A percentile compares a stretch with the other conserved stretches of the same genome.
Evolutionary conservation across 805 yeast genomes (phyloP).

Genomic region (Naumovozyma dairenensis): DNA sequence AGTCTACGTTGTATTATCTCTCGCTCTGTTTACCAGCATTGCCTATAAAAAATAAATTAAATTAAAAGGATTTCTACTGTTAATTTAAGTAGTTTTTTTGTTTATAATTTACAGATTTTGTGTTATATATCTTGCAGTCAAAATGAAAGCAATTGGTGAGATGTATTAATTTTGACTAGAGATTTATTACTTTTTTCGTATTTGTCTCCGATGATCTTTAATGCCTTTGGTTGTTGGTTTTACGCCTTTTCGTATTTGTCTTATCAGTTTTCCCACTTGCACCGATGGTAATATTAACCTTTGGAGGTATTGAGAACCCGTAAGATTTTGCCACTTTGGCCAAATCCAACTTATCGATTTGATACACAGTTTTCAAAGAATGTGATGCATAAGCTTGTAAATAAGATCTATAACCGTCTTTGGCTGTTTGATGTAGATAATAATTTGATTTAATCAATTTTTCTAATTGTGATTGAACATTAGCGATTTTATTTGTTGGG

Average conservation of each 20-base stretch:
- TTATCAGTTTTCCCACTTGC: constrained; percentile 77
- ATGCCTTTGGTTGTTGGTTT: background rate
- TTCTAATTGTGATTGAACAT: constrained; percentile 88
- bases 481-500: constrained; percentile 88
- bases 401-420: constrained; percentile 94
- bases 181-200: too few species aligned
- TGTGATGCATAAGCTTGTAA: constrained; percentile 96
- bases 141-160: too few species aligned
- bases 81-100: too few species aligned
- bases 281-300: constrained; percentile 92
- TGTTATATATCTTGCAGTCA: too few species aligned
- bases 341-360: constrained; percentile 87
- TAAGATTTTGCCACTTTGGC: constrained; percentile 92
- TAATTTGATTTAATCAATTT: constrained; percentile 85
- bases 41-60: too few species aligned
- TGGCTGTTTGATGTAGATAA: constrained; percentile 90
- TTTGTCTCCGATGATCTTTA: too few species aligned
- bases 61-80: too few species aligned
- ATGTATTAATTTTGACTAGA: too few species aligned
- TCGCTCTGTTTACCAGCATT: too few species aligned
- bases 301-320: constrained; percentile 93
- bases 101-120: too few species aligned
- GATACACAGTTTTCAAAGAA: constrained; percentile 91
- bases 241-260: constrained; percentile 24
- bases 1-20: too few species aligned